A percentile compares a stretch with the other conserved stretches of the same genome.
Conservation (phyloP, 345 rosid species). For the Noccaea caerulescens region DNA sequence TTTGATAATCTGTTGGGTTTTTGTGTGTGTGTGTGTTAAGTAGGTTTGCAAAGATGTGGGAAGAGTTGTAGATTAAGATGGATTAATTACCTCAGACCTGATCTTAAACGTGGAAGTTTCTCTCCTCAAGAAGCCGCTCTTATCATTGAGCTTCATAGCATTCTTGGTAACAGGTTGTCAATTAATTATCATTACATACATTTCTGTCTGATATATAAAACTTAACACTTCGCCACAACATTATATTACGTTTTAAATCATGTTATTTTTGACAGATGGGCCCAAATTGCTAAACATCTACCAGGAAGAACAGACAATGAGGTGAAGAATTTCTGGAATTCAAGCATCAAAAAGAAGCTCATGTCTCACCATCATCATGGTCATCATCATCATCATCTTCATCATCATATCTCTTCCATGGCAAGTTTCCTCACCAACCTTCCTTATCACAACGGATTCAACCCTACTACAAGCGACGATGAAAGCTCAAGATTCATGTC, state of each 20-base stretch:
- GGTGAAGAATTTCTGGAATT: conserved; percentile 95
- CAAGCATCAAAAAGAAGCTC: conserved; percentile 86
- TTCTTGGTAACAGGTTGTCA: conserved; percentile 86
- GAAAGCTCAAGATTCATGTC: conserved; percentile 47
- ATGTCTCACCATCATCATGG: conserved; percentile 49
- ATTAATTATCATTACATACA: conserved; percentile 12
- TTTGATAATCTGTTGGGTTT: background rate
- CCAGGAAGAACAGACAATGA: conserved; percentile 96
- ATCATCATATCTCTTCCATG: conserved; percentile 49
- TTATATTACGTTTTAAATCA: background rate
- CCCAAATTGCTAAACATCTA: conserved; percentile 83
- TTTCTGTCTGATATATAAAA: background rate
- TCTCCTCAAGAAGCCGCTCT: conserved; percentile 93
- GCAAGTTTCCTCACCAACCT: conserved; percentile 44
- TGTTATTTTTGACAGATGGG: conserved; percentile 62
- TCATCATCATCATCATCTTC: conserved; percentile 44
- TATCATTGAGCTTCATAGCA: conserved; percentile 90
- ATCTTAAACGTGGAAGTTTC: conserved; percentile 94
- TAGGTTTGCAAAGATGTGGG: conserved; percentile 95
- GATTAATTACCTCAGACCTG: conserved; percentile 95
- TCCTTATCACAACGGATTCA: conserved; percentile 45
- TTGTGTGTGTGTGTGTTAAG: conserved; percentile 7
- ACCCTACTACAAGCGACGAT: conserved; percentile 42
- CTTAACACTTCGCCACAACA: background rate
- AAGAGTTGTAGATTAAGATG: conserved; percentile 97